These are phyloP conservation scores for Auricularia heimuer DNA, from an alignment of 768 basidiomycete species.

Conservation along the genomic window DNA sequence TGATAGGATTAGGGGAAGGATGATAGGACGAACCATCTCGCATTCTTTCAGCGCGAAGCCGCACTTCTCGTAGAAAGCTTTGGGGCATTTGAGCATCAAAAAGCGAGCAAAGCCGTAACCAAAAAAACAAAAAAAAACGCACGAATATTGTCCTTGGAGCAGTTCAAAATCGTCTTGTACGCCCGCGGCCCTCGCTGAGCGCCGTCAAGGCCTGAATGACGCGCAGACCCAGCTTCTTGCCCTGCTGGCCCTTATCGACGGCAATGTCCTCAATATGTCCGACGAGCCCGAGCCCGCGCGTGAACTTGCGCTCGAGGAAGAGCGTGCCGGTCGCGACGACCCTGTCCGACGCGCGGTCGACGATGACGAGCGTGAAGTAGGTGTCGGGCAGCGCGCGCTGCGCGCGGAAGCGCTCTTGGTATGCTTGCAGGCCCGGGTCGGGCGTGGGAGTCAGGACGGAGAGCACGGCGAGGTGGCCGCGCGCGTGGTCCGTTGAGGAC, in stretches of 20 bases:
- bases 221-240: conserved; percentile 80
- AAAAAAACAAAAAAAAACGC: conserved; percentile 31
- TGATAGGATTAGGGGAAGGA: neutral
- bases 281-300: conserved; percentile 71
- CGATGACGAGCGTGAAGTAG: conserved; percentile 81
- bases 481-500: conserved; percentile 68
- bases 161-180: conserved; percentile 98
- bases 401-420: conserved; percentile 57
- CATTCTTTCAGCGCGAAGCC: conserved; percentile 84
- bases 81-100: neutral
- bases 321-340: conserved; percentile 45
- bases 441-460: conserved; percentile 58
- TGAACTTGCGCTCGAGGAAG: conserved; percentile 91
- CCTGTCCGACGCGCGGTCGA: conserved; percentile 60
- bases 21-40: conserved; percentile 63
- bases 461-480: conserved; percentile 80
- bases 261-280: conserved; percentile 99
- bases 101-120: neutral
- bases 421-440: conserved; percentile 56
- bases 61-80: conserved; percentile 97
- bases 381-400: conserved; percentile 44
- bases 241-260: conserved; percentile 79
- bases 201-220: conserved; percentile 79
- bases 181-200: conserved; percentile 73
- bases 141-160: conserved; percentile 86